A percentile compares a stretch with the other conserved stretches of the same genome.
Evolutionary conservation across 192 early-diverging fungal genomes (phyloP).

Genomic region (Backusella macrospora): DNA sequence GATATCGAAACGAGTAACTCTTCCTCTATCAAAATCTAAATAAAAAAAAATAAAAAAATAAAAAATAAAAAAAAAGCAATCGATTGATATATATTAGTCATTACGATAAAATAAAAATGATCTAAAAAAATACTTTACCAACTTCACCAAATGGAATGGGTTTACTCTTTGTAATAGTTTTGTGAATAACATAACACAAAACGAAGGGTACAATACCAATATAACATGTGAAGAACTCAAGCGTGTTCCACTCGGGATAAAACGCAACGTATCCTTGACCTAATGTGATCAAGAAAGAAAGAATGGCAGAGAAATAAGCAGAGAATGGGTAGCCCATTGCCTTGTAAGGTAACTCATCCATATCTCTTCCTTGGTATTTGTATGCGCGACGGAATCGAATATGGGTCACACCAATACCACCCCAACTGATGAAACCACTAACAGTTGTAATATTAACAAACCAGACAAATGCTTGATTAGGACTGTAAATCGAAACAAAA

Average conservation of each 20-base stretch:
- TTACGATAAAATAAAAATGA: no score
- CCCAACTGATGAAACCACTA: constrained; percentile 78
- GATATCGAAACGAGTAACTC: neutral
- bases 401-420: constrained; percentile 74
- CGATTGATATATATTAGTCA: no score
- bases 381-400: constrained; percentile 80
- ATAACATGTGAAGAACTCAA: constrained; percentile 57
- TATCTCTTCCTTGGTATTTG: constrained; percentile 61
- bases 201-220: constrained; percentile 62
- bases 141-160: constrained; percentile 60
- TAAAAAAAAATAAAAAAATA: no score
- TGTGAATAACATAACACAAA: constrained; percentile 60
- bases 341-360: constrained; percentile 65
- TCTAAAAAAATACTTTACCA: constrained; percentile 34
- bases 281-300: constrained; percentile 61
- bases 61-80: no score
- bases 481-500: constrained; percentile 48
- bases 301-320: constrained; percentile 58
- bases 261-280: constrained; percentile 61
- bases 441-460: constrained; percentile 64
- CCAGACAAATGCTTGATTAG: constrained; percentile 54
- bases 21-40: no score
- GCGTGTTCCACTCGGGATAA: constrained; percentile 52
- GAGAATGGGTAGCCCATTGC: constrained; percentile 69
- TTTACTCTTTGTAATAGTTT: constrained; percentile 46